These are phyloP conservation scores for Celoporthe dispersa DNA, from an alignment of 2,329 filamentous ascomycete genomes.

Conservation along the genomic window DNA sequence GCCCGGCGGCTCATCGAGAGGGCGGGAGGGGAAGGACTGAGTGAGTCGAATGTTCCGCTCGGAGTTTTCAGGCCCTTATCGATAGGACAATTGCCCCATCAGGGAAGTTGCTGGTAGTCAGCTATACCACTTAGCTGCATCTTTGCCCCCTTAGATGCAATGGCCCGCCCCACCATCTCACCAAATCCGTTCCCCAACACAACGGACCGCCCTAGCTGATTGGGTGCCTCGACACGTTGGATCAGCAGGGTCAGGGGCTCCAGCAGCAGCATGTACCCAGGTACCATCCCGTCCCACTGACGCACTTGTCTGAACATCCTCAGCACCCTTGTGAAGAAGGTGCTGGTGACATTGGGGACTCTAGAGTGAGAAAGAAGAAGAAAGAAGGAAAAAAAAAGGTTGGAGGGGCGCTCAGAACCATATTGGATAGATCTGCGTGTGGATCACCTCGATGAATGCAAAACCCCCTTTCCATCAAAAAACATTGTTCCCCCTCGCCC, in stretches of 20 bases:
- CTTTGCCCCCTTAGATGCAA: not conserved
- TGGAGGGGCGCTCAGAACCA: not conserved
- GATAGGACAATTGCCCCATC: slow-evolving; percentile 14
- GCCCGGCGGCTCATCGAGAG: not conserved
- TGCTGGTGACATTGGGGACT: not conserved
- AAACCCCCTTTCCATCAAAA: slow-evolving; percentile 3
- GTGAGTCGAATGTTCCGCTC: slow-evolving; percentile 14
- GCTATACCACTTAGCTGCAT: not conserved
- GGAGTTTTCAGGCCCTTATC: slow-evolving; percentile 18
- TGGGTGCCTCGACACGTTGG: slow-evolving; percentile 19
- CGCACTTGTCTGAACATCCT: not conserved
- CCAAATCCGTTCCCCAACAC: slow-evolving; percentile 30
- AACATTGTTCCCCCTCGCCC: not conserved
- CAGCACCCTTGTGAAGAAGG: not conserved
- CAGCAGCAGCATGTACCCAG: not conserved
- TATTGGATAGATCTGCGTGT: not conserved
- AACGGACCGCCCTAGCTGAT: slow-evolving; percentile 19
- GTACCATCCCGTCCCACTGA: not conserved
- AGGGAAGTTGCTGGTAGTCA: not conserved
- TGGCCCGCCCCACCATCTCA: slow-evolving; percentile 27
- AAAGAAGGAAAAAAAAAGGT: not conserved
- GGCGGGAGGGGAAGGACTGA: not conserved
- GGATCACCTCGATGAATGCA: slow-evolving; percentile 5
- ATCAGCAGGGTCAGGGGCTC: slow-evolving; percentile 18
- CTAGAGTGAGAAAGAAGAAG: not conserved